phyloP scores from a whole-genome alignment of 148 eudicot species.

The Pharnaceum exiguum region DNA sequence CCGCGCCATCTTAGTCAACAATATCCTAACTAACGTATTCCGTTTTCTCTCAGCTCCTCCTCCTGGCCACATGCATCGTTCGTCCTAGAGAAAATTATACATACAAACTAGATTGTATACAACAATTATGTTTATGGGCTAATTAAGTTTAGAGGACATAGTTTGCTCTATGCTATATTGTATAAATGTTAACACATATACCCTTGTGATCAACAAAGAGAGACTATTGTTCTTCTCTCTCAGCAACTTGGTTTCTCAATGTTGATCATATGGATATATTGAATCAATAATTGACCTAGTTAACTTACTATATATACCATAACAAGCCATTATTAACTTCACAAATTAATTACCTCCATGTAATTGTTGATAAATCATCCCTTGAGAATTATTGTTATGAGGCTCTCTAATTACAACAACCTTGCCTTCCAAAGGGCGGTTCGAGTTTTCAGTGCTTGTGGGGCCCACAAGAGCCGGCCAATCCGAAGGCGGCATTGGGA shows the following conservation, averaged over 20 bases:
- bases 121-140: no score
- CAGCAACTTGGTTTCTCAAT: neutral
- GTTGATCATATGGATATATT: neutral
- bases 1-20: slow-evolving; percentile 41
- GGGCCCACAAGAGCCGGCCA: slow-evolving; percentile 8
- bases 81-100: no score
- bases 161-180: no score
- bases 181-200: no score
- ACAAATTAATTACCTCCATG: slow-evolving; percentile 21
- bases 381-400: slow-evolving; percentile 3
- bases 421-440: neutral
- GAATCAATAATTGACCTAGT: neutral
- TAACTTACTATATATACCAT: neutral
- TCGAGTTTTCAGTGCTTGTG: neutral
- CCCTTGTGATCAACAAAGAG: no score
- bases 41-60: neutral
- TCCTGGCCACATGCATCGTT: neutral
- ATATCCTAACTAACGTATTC: slow-evolving; percentile 47
- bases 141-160: no score
- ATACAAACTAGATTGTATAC: no score
- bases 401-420: slow-evolving; percentile 7
- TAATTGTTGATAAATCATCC: slow-evolving; percentile 13
- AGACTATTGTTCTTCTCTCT: no score
- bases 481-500: neutral
- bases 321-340: neutral